Evolutionary conservation across 75 land plant species (phyloP), one percentile per base, ranked within the genome.

Genomic region (Cryptomeria japonica): DNA sequence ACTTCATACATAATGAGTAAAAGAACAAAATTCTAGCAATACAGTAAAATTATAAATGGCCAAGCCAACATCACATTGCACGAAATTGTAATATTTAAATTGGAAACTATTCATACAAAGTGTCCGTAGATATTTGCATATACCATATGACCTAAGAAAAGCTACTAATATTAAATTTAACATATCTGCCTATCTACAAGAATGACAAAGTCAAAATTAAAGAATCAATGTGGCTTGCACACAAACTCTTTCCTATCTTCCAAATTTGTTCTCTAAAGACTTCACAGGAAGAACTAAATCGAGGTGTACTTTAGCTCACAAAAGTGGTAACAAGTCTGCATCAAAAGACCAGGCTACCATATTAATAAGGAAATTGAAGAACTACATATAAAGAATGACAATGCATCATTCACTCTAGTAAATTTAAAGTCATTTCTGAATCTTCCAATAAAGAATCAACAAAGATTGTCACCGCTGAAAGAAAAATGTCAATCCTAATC

Each of bases 151-250:
- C 32, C 47, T 28, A 82, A 46, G 34, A 12, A 34, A 75, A 75
- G 37, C 38, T 46, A 64, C 70, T 64, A 25, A 6, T 82, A 19
- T n/a, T 42, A 46, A 41, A 31, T 82, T 22, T n/a, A 42, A n/a
- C 28, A 28, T 41, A 41, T 28, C 47, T 80, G 38, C 25, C 84
- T 44, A 82, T 82, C 84, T 82, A 82, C 84, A 82, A 82, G 49
- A 82, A 82, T 79, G 32, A 49, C 42, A 44, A 82, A 46, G n/a
- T 44, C 32, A 82, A 82, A 19, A 44, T 41, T 46, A 46, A 44
- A 82, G 84, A 82, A 82, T 82, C 49, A 82, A 28, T 46, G 84
- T 82, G 83, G 83, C n/a, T 80, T 80, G 83, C 83, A 25, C 83
- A 41, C 83, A 80, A 80, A 41, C 83, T 44, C 83, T 80, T 80